These are phyloP conservation scores for Juglanconis sp. DNA, from an alignment of 2,329 filamentous ascomycete genomes.

Conservation along the genomic window DNA sequence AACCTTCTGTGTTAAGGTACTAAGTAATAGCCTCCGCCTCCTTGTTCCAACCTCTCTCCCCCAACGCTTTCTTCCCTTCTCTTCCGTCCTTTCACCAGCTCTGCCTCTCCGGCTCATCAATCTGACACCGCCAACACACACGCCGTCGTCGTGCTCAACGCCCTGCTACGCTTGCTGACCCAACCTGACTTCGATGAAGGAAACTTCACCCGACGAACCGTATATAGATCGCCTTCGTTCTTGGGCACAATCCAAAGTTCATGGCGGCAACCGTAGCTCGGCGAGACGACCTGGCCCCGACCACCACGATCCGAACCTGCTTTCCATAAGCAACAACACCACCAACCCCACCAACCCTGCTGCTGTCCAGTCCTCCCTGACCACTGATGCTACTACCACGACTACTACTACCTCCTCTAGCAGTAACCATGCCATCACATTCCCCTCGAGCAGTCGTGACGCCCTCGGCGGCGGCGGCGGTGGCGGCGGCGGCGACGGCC, in stretches of 20 bases:
- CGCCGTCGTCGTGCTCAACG: slow-evolving; percentile 4
- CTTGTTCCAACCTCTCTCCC: too few relatives aligned
- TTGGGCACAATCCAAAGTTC: slow-evolving; percentile 51
- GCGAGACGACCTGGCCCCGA: slow-evolving; percentile 38
- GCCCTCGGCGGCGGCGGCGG: slow-evolving; percentile 8
- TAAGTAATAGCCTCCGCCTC: too few relatives aligned
- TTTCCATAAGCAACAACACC: slow-evolving; percentile 35
- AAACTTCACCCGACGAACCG: slow-evolving; percentile 52
- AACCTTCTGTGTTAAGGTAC: too few relatives aligned
- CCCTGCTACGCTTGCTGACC: slow-evolving; percentile 16
- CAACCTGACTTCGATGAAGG: slow-evolving; percentile 57
- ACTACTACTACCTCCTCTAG: slow-evolving; percentile 20
- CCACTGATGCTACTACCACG: background rate
- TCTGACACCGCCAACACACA: background rate
- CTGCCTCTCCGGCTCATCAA: too few relatives aligned
- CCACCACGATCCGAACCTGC: slow-evolving; percentile 34
- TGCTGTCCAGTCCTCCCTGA: slow-evolving; percentile 16
- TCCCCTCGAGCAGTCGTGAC: slow-evolving; percentile 5
- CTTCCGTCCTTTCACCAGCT: too few relatives aligned
- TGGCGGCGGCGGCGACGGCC: slow-evolving; percentile 7
- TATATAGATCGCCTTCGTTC: slow-evolving; percentile 56
- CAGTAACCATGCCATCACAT: slow-evolving; percentile 16
- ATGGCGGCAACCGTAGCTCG: slow-evolving; percentile 44
- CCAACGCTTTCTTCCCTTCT: too few relatives aligned
- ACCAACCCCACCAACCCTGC: slow-evolving; percentile 23